These are phyloP conservation scores for Penicillium sclerotigenum DNA, from an alignment of 2,329 filamentous ascomycete genomes.

Conservation along the genomic window DNA sequence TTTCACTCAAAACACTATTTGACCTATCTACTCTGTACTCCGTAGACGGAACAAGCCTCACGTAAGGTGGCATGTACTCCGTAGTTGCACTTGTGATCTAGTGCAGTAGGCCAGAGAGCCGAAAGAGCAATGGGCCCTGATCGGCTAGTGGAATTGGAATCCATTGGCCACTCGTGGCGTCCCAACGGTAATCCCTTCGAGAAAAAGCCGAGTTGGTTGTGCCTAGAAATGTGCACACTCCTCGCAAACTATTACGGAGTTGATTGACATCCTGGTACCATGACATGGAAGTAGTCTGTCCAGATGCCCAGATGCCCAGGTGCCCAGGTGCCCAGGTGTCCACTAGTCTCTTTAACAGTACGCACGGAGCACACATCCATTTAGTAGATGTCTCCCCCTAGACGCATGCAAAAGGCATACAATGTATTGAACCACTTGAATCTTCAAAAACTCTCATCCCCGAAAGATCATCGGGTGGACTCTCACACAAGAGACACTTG, in stretches of 20 bases:
- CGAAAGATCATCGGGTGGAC: conserved; percentile 4
- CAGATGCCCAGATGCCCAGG: too few relatives aligned
- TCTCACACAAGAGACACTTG: not conserved
- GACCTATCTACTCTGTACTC: too few relatives aligned
- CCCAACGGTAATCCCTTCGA: conserved; percentile 1
- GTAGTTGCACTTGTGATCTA: conserved; percentile 20
- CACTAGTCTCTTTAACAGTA: not conserved
- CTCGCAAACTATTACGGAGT: not conserved
- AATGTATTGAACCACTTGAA: not conserved
- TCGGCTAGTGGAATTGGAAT: conserved; percentile 6
- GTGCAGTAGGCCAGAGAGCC: conserved; percentile 2
- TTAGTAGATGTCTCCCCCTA: not conserved
- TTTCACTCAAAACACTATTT: conserved; percentile 3
- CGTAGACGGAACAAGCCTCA: not conserved
- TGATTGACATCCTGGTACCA: conserved; percentile 15
- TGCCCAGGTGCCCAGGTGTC: too few relatives aligned
- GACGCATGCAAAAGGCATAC: conserved; percentile 4
- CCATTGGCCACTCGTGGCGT: conserved; percentile 1
- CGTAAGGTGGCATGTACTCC: conserved; percentile 7
- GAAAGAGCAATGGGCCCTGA: not conserved
- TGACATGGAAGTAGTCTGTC: conserved; percentile 11
- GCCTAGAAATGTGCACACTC: not conserved
- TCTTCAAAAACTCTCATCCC: not conserved
- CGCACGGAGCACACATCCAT: not conserved
- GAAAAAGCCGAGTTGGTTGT: not conserved